Evolutionary conservation across 148 eudicot genomes (phyloP).

Genomic region (Pharnaceum exiguum): DNA sequence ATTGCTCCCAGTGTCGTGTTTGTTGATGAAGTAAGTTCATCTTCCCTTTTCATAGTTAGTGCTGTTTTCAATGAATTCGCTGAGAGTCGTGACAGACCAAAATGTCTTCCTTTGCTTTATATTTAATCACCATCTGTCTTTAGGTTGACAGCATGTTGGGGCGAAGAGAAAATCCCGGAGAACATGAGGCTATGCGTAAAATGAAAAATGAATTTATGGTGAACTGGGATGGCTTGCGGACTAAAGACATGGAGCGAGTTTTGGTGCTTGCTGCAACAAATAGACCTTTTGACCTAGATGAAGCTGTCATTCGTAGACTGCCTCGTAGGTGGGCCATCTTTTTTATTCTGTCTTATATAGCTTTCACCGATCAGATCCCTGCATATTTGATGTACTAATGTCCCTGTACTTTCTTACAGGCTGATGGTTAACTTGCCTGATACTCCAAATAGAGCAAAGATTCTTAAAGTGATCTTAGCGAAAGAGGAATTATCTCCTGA

Average conservation of each 20-base stretch:
- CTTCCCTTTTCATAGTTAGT: background rate
- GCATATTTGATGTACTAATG: background rate
- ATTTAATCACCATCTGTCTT: background rate
- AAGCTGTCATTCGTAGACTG: constrained; percentile 89
- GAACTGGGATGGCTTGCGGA: constrained; percentile 94
- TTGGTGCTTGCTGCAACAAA: constrained; percentile 96
- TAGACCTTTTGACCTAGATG: constrained; percentile 97
- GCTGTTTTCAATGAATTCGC: background rate
- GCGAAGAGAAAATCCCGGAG: constrained; percentile 89
- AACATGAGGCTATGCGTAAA: constrained; percentile 97
- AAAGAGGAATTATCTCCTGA: constrained; percentile 83
- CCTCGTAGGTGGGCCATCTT: constrained; percentile 66
- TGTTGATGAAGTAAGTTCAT: constrained; percentile 82
- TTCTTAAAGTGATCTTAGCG: constrained; percentile 75
- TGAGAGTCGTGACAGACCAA: background rate
- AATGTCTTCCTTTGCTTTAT: background rate
- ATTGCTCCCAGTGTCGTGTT: constrained; percentile 94
- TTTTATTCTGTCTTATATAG: background rate
- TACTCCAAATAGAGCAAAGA: constrained; percentile 90
- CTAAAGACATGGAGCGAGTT: constrained; percentile 90
- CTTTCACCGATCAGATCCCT: background rate
- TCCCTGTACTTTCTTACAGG: constrained; percentile 27
- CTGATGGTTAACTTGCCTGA: constrained; percentile 98
- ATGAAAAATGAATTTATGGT: constrained; percentile 99
- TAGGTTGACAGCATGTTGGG: constrained; percentile 99